Evolutionary conservation across 176 grass and related monocot species (phyloP), one percentile per base, ranked within the genome.

Genomic region (Dactylis glomerata): DNA sequence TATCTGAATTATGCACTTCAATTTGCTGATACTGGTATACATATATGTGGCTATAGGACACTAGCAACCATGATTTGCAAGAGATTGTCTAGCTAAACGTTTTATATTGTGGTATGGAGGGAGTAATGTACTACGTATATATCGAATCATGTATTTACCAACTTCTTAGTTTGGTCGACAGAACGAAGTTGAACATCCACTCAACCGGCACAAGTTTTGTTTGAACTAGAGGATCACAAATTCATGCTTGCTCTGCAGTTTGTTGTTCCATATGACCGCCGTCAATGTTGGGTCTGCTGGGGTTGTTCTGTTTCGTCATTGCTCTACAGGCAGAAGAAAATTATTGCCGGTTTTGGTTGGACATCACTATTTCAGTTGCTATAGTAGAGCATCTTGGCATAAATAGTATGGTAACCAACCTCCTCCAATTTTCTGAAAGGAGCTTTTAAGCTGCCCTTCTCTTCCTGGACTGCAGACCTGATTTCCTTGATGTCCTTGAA

Each of bases 401-500:
- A 65, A 26, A 22, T 50, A 3, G 12, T 3, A 33, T 17, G 13
- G 0, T 26, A 66, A 16, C 30, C 75, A 75, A 95, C 93, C 72
- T 5, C 10, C 11, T 66, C 86, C 15, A 36, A 89, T 46, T 76
- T 80, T 69, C 42, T 68, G 28, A 63, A 57, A 3, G 37, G 69
- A 37, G 56, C 22, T 45, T 81, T 70, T 72, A 81, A 56, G 61
- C 62, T 71, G 40, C 10, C 63, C 79, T 93, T 88, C 27, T 87
- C 84, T 24, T 85, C 36, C 77, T 92, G 77, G 59, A 93, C 64
- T 3, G 51, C 84, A 49, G 72, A 79, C 26, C 62, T 92, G 19
- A 91, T 31, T 30, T 91, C 94, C 69, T 84, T 86, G 50, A 93
- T 81, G 83, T 93, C 91, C 94, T 96, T 64, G 3, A 32, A 32